phyloP scores from a whole-genome alignment of 1,139 yeast genomes.

The Kodamaea fungicola region DNA sequence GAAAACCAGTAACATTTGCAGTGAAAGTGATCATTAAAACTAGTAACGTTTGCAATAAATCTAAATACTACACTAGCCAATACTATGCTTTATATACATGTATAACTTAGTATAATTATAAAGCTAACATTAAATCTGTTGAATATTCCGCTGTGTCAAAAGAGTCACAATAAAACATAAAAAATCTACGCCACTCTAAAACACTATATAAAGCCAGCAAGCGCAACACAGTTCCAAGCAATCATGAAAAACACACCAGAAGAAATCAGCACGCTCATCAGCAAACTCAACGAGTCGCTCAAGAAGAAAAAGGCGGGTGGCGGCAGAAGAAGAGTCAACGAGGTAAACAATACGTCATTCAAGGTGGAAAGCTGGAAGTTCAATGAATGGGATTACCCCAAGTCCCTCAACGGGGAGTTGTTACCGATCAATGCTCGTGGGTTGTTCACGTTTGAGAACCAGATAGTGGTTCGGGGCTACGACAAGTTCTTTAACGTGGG shows the following conservation, averaged over 20 bases:
- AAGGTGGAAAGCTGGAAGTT: slow-evolving; percentile 64
- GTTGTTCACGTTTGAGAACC: slow-evolving; percentile 56
- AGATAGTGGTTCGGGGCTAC: slow-evolving; percentile 79
- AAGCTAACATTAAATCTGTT: too few relatives aligned
- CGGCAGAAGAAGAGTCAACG: slow-evolving; percentile 18
- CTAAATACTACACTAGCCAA: too few relatives aligned
- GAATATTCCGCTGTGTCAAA: too few relatives aligned
- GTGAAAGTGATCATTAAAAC: too few relatives aligned
- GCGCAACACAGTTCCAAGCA: not conserved
- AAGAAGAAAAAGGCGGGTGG: slow-evolving; percentile 22
- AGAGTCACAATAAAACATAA: too few relatives aligned
- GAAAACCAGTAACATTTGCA: too few relatives aligned
- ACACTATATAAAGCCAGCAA: too few relatives aligned
- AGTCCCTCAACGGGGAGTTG: slow-evolving; percentile 36
- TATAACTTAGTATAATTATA: too few relatives aligned
- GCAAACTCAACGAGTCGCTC: slow-evolving; percentile 12
- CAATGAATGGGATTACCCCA: slow-evolving; percentile 81
- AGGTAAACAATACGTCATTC: slow-evolving; percentile 15
- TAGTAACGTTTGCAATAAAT: too few relatives aligned
- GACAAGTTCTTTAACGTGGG: slow-evolving; percentile 87
- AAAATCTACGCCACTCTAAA: too few relatives aligned
- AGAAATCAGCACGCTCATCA: slow-evolving; percentile 5
- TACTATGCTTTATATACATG: too few relatives aligned
- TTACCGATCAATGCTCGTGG: slow-evolving; percentile 85
- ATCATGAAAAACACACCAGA: slow-evolving; percentile 3